Percentiles rank a stretch among this genome's conserved stretches.
These are phyloP conservation scores for Daldinia eschscholtzii DNA, from an alignment of 2,329 filamentous ascomycete genomes.

Conservation along the genomic window DNA sequence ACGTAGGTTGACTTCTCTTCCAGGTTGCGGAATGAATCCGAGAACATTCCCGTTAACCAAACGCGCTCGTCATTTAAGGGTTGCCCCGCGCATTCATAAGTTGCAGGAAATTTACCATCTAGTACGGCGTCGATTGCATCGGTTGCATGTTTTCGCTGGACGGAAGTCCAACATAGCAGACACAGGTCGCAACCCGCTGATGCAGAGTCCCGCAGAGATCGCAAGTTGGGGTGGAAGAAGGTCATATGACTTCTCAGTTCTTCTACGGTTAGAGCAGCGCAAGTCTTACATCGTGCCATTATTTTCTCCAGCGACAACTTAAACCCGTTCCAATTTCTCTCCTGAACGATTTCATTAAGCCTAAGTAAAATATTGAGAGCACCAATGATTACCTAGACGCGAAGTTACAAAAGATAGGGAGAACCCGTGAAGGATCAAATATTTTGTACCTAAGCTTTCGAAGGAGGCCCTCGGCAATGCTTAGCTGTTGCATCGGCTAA, in stretches of 20 bases:
- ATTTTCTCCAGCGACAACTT: neutral
- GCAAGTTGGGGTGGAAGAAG: slow-evolving; percentile 31
- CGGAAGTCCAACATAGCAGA: slow-evolving; percentile 26
- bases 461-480: neutral
- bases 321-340: neutral
- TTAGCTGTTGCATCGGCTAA: neutral
- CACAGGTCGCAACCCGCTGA: slow-evolving; percentile 34
- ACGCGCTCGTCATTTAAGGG: slow-evolving; percentile 31
- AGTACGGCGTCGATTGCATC: slow-evolving; percentile 24
- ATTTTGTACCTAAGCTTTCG: neutral
- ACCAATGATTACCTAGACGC: no score
- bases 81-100: neutral
- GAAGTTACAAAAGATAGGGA: neutral
- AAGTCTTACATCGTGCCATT: slow-evolving; percentile 31
- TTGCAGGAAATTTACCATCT: slow-evolving; percentile 9
- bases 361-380: neutral
- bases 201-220: slow-evolving; percentile 36
- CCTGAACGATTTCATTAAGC: neutral
- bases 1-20: neutral
- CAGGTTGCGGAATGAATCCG: slow-evolving; percentile 1
- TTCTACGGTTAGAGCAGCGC: slow-evolving; percentile 29
- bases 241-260: slow-evolving; percentile 13
- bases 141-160: neutral
- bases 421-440: neutral
- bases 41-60: slow-evolving; percentile 28